A percentile compares a stretch with the other conserved stretches of the same genome.
These are phyloP conservation scores for Sclerotiophoma versabilis DNA, from an alignment of 2,329 filamentous ascomycete genomes.

Conservation along the genomic window DNA sequence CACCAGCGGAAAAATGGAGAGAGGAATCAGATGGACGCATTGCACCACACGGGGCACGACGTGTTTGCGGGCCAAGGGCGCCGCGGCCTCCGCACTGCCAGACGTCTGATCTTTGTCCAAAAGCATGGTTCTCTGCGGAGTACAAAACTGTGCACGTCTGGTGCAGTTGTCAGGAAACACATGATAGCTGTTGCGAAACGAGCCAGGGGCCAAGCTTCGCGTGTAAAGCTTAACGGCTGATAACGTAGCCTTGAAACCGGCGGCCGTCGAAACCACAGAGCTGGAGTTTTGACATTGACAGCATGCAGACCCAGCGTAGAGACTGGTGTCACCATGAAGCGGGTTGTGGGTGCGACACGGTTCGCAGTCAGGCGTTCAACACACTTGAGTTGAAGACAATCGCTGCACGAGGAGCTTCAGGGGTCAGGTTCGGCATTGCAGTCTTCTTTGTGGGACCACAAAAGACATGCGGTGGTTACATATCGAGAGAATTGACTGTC, in stretches of 20 bases:
- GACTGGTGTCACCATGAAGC: constrained; percentile 2
- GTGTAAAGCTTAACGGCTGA: constrained; percentile 5
- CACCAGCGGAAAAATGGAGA: neutral
- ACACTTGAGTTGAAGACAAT: neutral
- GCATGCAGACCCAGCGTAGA: constrained; percentile 6
- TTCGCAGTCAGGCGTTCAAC: neutral
- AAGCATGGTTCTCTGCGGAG: constrained; percentile 4
- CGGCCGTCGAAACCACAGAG: neutral
- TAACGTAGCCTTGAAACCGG: constrained; percentile 5
- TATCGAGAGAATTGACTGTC: neutral
- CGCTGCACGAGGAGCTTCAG: constrained; percentile 10
- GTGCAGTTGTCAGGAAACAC: constrained; percentile 9
- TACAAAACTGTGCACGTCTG: constrained; percentile 14
- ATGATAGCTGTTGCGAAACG: constrained; percentile 15
- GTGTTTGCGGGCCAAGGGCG: constrained; percentile 6
- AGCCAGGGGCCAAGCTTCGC: constrained; percentile 9
- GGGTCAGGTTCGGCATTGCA: neutral
- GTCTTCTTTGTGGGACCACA: constrained; percentile 3
- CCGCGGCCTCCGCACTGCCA: constrained; percentile 5
- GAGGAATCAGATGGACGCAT: neutral
- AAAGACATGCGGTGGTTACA: neutral
- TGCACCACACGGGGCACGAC: constrained; percentile 1
- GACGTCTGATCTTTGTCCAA: constrained; percentile 1
- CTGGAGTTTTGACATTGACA: constrained; percentile 1
- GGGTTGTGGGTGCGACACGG: neutral